Percentiles rank a stretch among this genome's conserved stretches.
Evolutionary conservation across 2,329 filamentous ascomycete genomes (phyloP).

Genomic region (Blastomyces silverae): DNA sequence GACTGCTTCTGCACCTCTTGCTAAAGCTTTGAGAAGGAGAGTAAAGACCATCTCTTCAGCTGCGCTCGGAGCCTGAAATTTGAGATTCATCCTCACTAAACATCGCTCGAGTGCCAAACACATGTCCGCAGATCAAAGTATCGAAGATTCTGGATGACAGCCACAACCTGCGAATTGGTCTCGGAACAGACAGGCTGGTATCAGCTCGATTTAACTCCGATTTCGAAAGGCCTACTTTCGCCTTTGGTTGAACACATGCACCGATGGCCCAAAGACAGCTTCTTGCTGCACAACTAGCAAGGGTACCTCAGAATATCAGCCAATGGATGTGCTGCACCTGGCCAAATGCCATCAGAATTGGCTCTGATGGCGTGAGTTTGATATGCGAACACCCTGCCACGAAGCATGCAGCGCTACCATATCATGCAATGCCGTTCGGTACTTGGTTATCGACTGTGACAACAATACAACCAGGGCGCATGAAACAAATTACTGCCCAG

Average conservation of each 20-base stretch:
- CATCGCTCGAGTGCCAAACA: neutral
- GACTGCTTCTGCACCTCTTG: neutral
- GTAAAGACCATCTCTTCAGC: too few species aligned
- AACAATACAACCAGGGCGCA: neutral
- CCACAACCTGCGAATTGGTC: neutral
- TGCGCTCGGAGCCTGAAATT: neutral
- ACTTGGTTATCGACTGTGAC: neutral
- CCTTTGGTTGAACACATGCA: neutral
- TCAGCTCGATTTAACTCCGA: neutral
- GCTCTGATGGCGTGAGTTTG: neutral
- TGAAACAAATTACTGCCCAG: neutral
- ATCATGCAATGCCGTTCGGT: neutral
- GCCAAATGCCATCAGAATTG: constrained; percentile 10
- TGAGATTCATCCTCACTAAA: neutral
- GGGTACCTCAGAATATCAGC: neutral
- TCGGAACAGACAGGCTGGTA: neutral
- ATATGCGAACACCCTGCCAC: constrained; percentile 5
- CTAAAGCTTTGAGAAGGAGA: neutral
- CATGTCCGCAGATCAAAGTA: neutral
- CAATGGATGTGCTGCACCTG: neutral
- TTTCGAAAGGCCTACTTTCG: neutral
- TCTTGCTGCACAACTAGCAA: constrained; percentile 7
- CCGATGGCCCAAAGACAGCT: neutral
- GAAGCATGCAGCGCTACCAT: neutral
- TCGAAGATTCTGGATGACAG: neutral